These are phyloP conservation scores for Oldenlandia corymbosa DNA, from an alignment of 257 asterid genomes.

Conservation along the genomic window DNA sequence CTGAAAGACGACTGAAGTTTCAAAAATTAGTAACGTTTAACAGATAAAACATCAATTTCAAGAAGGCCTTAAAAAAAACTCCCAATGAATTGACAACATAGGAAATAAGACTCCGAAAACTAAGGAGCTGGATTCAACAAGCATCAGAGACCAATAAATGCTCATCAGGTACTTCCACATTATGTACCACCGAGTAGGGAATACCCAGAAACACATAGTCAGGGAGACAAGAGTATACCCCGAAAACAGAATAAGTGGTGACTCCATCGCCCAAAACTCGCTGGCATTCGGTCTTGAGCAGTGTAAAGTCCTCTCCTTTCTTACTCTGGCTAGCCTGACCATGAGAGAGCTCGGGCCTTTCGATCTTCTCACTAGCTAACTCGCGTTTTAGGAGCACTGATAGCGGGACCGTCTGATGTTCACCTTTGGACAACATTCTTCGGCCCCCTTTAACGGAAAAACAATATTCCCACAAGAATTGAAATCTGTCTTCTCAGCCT, in stretches of 20 bases:
- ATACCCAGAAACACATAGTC: not conserved
- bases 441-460: conserved; percentile 14
- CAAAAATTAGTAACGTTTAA: not conserved
- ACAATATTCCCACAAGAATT: not conserved
- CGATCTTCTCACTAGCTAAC: conserved; percentile 89
- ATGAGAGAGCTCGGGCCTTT: conserved; percentile 68
- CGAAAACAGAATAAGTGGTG: conserved; percentile 80
- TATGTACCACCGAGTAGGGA: not conserved
- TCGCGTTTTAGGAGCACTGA: conserved; percentile 91
- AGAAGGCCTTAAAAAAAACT: not conserved
- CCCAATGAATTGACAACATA: not conserved
- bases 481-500: conserved; percentile 13
- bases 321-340: conserved; percentile 91
- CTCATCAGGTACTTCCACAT: too few relatives aligned
- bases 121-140: not conserved
- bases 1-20: too few relatives aligned
- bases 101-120: not conserved
- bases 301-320: conserved; percentile 92
- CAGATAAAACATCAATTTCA: not conserved
- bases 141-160: not conserved
- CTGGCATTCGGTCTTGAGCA: conserved; percentile 82
- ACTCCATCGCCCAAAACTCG: conserved; percentile 85
- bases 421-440: conserved; percentile 79
- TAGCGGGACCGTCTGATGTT: conserved; percentile 84
- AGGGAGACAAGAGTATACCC: conserved; percentile 36